Evolutionary conservation across 805 yeast genomes (phyloP).

Genomic region (Blastobotrys muscicola): DNA sequence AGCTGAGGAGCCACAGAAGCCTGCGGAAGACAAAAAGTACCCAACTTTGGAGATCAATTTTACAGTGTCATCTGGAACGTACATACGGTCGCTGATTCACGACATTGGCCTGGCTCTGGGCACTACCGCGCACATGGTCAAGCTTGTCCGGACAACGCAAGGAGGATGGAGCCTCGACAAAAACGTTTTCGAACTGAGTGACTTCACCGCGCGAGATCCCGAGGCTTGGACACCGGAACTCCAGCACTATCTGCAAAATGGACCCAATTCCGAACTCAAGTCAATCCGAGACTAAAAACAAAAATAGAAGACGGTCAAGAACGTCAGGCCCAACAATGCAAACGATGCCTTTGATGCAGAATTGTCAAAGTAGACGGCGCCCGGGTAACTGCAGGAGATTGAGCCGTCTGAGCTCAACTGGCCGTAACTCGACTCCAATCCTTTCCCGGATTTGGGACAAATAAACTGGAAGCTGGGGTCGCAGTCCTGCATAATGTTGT

Average conservation of each 20-base stretch:
- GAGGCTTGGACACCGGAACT: constrained; percentile 44
- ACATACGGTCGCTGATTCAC: constrained; percentile 80
- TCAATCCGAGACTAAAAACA: not conserved
- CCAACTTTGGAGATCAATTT: constrained; percentile 58
- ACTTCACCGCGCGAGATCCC: constrained; percentile 53
- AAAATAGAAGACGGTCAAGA: not conserved
- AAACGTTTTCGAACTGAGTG: constrained; percentile 55
- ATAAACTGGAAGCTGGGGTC: constrained; percentile 65
- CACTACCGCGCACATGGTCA: constrained; percentile 82
- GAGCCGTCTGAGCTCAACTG: constrained; percentile 22
- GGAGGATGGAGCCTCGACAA: constrained; percentile 74
- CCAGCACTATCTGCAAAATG: constrained; percentile 4
- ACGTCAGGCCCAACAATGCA: not conserved
- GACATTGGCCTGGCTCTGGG: constrained; percentile 79
- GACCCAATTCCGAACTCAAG: not conserved
- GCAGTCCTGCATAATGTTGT: constrained; percentile 71
- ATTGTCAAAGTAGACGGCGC: constrained; percentile 24
- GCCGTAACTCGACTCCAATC: constrained; percentile 23
- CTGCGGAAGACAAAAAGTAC: constrained; percentile 7
- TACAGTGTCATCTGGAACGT: constrained; percentile 89
- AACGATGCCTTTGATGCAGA: constrained; percentile 1
- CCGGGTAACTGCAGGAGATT: constrained; percentile 30
- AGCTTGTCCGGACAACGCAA: constrained; percentile 62
- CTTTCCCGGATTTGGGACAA: constrained; percentile 47
- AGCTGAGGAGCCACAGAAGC: constrained; percentile 5